A percentile compares a stretch with the other conserved stretches of the same genome.
Conservation (phyloP, 306 rosid species). For the Lupinus albus region DNA sequence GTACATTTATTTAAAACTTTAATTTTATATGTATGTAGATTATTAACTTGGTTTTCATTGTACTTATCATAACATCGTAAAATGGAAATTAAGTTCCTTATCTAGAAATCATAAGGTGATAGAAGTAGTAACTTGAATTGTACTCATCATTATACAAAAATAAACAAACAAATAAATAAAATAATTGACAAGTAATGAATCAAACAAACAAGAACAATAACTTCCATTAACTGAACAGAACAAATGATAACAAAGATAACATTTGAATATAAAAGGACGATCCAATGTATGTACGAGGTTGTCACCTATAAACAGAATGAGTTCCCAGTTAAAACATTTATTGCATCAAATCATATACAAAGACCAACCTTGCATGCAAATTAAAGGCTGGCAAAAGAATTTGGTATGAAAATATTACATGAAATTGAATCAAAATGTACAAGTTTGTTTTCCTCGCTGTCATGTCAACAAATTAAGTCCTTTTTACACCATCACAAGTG, state of each 20-base stretch:
- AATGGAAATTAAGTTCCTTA: too few species aligned
- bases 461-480: slow-evolving; percentile 58
- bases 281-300: too few species aligned
- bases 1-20: too few species aligned
- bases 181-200: not conserved
- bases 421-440: slow-evolving; percentile 76
- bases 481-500: slow-evolving; percentile 31
- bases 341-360: slow-evolving; percentile 78
- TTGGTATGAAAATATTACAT: slow-evolving; percentile 70
- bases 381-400: slow-evolving; percentile 63
- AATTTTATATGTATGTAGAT: too few species aligned
- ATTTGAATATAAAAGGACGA: too few species aligned
- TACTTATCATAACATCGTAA: too few species aligned
- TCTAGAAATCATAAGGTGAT: too few species aligned
- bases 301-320: too few species aligned
- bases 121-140: too few species aligned
- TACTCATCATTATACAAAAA: slow-evolving; percentile 9
- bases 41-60: too few species aligned
- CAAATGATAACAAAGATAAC: slow-evolving; percentile 11
- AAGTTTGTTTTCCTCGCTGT: slow-evolving; percentile 49
- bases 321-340: slow-evolving; percentile 68
- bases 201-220: not conserved
- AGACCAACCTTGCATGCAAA: slow-evolving; percentile 53
- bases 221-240: slow-evolving; percentile 32
- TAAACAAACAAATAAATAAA: not conserved